These are phyloP conservation scores for Leavenworthia alabamica DNA, from an alignment of 345 rosid species.

Conservation along the genomic window DNA sequence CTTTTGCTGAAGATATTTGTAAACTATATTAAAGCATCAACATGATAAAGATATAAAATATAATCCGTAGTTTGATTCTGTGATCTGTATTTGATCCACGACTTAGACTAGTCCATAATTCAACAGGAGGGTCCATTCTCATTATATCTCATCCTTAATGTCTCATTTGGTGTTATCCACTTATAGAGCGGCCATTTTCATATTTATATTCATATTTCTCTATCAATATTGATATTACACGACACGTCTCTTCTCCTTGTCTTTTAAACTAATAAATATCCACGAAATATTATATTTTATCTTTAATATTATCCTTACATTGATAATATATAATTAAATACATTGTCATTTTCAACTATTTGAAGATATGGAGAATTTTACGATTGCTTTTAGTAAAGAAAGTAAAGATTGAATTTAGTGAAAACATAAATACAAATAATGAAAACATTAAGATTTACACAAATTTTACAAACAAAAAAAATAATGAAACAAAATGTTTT, in stretches of 20 bases:
- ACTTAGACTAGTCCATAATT: conserved; percentile 14
- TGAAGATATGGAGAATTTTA: not conserved
- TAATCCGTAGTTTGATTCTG: not conserved
- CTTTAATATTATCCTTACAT: not conserved
- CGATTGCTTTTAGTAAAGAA: not conserved
- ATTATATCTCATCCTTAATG: conserved; percentile 17
- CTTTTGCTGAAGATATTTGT: not conserved
- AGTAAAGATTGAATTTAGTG: not conserved
- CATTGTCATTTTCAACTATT: not conserved
- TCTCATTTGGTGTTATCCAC: conserved; percentile 26
- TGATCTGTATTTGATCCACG: conserved; percentile 4
- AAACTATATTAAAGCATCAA: not conserved
- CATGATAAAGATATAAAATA: not conserved
- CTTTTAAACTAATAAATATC: not conserved
- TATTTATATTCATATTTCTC: conserved; percentile 13
- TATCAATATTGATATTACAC: conserved; percentile 7
- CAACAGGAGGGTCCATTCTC: conserved; percentile 28
- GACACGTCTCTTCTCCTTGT: conserved; percentile 24
- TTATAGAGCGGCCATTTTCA: conserved; percentile 5
- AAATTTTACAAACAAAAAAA: not conserved
- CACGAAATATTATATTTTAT: not conserved
- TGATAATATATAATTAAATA: not conserved
- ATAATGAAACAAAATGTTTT: conserved; percentile 17
- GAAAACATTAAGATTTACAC: conserved; percentile 6
- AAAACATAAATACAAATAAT: conserved; percentile 1